Evolutionary conservation across 2,329 filamentous ascomycete genomes (phyloP).

Genomic region (Pseudopithomyces chartarum): DNA sequence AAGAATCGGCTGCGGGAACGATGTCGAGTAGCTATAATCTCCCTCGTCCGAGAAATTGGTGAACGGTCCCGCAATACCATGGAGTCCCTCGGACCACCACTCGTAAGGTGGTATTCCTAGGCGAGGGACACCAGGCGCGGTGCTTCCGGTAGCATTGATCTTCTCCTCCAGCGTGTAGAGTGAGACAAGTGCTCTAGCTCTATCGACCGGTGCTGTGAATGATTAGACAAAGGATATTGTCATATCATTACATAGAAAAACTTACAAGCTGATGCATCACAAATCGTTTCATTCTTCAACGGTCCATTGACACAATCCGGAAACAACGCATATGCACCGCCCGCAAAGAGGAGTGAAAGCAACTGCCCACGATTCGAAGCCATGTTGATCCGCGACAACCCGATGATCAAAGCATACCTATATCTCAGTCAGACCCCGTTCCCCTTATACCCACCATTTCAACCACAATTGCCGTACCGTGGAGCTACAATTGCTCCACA

Average conservation of each 20-base stretch:
- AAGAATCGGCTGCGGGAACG: slow-evolving; percentile 68
- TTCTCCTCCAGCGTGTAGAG: slow-evolving; percentile 47
- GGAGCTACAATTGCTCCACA: not conserved
- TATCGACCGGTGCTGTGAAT: slow-evolving; percentile 26
- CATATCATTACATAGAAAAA: not conserved
- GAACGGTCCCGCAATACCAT: slow-evolving; percentile 62
- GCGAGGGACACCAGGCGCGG: slow-evolving; percentile 43
- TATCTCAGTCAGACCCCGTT: not conserved
- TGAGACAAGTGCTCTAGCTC: slow-evolving; percentile 30
- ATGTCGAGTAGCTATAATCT: slow-evolving; percentile 66
- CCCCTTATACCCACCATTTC: not conserved
- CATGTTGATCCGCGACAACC: not conserved
- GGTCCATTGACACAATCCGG: slow-evolving; percentile 60
- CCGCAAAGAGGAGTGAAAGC: slow-evolving; percentile 11
- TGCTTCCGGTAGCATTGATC: slow-evolving; percentile 58
- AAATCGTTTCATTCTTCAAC: slow-evolving; percentile 56
- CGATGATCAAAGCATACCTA: not conserved
- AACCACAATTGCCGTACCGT: not conserved
- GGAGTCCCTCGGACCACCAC: slow-evolving; percentile 62
- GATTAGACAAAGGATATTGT: not conserved
- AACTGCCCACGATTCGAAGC: not conserved
- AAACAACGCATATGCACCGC: slow-evolving; percentile 40
- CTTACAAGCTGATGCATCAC: slow-evolving; percentile 50
- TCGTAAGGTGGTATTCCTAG: slow-evolving; percentile 63
- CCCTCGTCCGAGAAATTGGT: slow-evolving; percentile 60